These are phyloP conservation scores for Podosphaera aphanis DNA, from an alignment of 2,329 filamentous ascomycete genomes.

Conservation along the genomic window DNA sequence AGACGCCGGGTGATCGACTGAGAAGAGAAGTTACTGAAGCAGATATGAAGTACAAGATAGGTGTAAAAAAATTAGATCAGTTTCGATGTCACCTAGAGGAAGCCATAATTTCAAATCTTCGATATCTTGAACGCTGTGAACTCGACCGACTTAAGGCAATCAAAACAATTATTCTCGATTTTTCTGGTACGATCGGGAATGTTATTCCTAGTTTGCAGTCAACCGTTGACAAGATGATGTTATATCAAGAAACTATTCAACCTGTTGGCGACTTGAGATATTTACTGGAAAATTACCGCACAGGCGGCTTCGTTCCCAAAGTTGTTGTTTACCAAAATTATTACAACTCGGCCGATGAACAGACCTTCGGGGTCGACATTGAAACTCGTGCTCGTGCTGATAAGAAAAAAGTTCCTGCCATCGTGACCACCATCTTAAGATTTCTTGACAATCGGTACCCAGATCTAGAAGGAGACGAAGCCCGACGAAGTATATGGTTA, in stretches of 20 bases:
- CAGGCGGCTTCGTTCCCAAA: conserved; percentile 72
- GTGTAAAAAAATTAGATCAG: conserved; percentile 67
- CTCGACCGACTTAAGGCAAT: conserved; percentile 89
- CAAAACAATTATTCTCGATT: conserved; percentile 93
- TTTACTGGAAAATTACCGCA: conserved; percentile 88
- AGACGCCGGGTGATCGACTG: conserved; percentile 68
- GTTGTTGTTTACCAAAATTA: conserved; percentile 96
- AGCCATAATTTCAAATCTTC: conserved; percentile 74
- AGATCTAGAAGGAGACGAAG: conserved; percentile 88
- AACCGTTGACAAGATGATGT: conserved; percentile 93
- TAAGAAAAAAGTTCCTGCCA: conserved; percentile 78
- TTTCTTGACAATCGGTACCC: conserved; percentile 95
- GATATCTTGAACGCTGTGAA: conserved; percentile 93
- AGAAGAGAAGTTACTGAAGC: conserved; percentile 73
- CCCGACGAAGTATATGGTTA: conserved; percentile 78
- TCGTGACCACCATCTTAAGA: conserved; percentile 80
- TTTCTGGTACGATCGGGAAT: conserved; percentile 91
- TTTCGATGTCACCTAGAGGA: conserved; percentile 90
- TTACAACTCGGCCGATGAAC: conserved; percentile 92
- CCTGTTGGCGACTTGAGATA: conserved; percentile 76
- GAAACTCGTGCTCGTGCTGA: conserved; percentile 83
- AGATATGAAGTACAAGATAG: conserved; percentile 79
- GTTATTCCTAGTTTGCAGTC: conserved; percentile 91
- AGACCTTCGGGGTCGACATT: conserved; percentile 95
- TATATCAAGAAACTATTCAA: conserved; percentile 98